Base-by-base conservation (phyloP, 2,329 filamentous ascomycete genomes). In the Aschersonia sp. region DNA sequence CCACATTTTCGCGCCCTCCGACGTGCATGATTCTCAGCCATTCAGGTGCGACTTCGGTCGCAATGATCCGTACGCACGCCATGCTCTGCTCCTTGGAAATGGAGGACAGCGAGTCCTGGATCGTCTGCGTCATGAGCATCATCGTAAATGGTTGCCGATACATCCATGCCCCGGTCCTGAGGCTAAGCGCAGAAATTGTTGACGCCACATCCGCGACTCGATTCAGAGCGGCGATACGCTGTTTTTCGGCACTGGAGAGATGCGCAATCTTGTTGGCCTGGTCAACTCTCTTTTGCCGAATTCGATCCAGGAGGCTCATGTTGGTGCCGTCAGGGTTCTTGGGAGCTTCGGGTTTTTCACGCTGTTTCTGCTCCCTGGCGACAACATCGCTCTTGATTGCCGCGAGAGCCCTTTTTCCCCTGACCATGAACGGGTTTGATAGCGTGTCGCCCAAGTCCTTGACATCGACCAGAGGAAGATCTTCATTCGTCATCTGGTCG, bases 241-340 rank as follows among this genome's bases (percentile, higher is more conserved):
- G 68, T 4, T 85, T 65, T 54, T 80, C 72, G 0, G 73, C 69
- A 0, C 72, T 57, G 1, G 79, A 70, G 1, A 83, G 67, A 0
- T 81, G 78, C 0, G 72, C 61, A 5, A 72, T 61, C 59, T 81
- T 85, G 45, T 65, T 68, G 7, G 68, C 62, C 54, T 74, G 73
- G 60, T 75, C 69, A 54, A 73, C 63, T 54, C 85, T 77, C 67
- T 90, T 90, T 47, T 75, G 71, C 52, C 83, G 81, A 53, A 94
- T 76, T 45, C 85, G 81, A 61, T 89, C 85, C 49, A 92, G 71
- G 30, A 94, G 76, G 47, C 77, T 78, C 68, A 83, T 79, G 65
- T 80, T 71, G 43, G 64, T 62, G 42, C 66, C 70, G 45, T 70
- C 68, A 1, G 66, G 52, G 50, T 71, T 73, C 39, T 37, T 37